A percentile compares a stretch with the other conserved stretches of the same genome.
These are phyloP conservation scores for Beta corolliflora DNA, from an alignment of 179 eudicot genomes.

Conservation along the genomic window DNA sequence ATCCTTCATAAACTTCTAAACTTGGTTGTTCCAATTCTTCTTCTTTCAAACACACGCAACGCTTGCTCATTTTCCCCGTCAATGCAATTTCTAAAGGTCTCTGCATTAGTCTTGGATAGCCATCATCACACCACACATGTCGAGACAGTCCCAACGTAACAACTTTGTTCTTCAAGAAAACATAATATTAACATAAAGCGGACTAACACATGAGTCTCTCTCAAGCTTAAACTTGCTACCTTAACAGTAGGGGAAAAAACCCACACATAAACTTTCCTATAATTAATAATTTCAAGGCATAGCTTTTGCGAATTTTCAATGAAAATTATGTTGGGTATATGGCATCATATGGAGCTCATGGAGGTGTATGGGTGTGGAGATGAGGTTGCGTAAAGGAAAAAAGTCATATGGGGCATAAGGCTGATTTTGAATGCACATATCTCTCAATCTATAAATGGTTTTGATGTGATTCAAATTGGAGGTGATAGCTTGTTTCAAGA, in stretches of 20 bases:
- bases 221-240: background rate
- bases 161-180: background rate
- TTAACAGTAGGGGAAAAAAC: background rate
- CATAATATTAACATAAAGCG: background rate
- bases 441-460: no score
- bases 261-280: background rate
- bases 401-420: no score
- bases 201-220: background rate
- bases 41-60: slow-evolving; percentile 78
- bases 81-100: slow-evolving; percentile 82
- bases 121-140: slow-evolving; percentile 91
- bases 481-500: no score
- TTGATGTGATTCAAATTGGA: no score
- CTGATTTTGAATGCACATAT: no score
- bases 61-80: slow-evolving; percentile 85
- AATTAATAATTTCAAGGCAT: no score
- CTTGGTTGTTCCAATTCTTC: slow-evolving; percentile 58
- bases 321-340: no score
- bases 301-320: no score
- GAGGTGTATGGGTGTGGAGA: no score
- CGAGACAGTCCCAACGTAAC: background rate
- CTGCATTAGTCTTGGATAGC: slow-evolving; percentile 87
- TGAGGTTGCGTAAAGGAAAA: no score
- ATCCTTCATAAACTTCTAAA: slow-evolving; percentile 73
- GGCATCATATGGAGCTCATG: no score